Evolutionary conservation across 768 basidiomycete species (phyloP).

Genomic region (Dioszegia aurantiaca): DNA sequence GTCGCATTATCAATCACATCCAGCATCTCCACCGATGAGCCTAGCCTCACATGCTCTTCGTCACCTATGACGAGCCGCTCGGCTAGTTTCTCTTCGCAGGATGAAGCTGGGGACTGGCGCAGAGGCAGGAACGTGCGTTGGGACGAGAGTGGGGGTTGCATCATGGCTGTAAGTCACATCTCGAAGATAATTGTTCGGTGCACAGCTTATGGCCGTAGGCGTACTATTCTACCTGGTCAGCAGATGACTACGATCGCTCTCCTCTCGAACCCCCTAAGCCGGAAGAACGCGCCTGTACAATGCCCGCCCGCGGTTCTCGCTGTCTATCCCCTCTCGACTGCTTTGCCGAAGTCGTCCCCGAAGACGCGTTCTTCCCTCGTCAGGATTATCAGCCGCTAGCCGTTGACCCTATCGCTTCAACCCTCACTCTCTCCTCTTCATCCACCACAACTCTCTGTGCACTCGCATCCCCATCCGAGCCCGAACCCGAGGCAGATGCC

Average conservation of each 20-base stretch:
- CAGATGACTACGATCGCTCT: slow-evolving; percentile 68
- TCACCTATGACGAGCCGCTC: slow-evolving; percentile 17
- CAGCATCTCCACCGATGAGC: slow-evolving; percentile 9
- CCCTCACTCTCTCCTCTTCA: too few relatives aligned
- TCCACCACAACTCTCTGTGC: not conserved
- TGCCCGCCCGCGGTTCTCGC: slow-evolving; percentile 68
- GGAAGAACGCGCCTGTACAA: slow-evolving; percentile 63
- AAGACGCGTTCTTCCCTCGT: slow-evolving; percentile 13
- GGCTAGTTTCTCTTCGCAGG: slow-evolving; percentile 3
- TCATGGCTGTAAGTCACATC: slow-evolving; percentile 33
- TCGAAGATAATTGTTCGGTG: not conserved
- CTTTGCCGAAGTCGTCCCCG: slow-evolving; percentile 15
- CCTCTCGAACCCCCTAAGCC: slow-evolving; percentile 62
- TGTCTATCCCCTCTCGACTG: slow-evolving; percentile 23
- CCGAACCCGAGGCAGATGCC: slow-evolving; percentile 7
- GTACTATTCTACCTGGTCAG: slow-evolving; percentile 55
- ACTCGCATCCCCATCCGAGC: slow-evolving; percentile 10
- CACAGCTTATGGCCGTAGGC: slow-evolving; percentile 23
- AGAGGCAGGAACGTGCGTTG: slow-evolving; percentile 37
- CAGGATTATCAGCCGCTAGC: slow-evolving; percentile 8
- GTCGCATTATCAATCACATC: not conserved
- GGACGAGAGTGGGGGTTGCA: slow-evolving; percentile 33
- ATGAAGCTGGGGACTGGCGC: slow-evolving; percentile 25
- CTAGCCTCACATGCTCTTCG: slow-evolving; percentile 1
- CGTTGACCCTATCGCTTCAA: not conserved